Percentiles rank a stretch among this genome's conserved stretches.
These are phyloP conservation scores for Penicillium sp. DNA, from an alignment of 2,329 filamentous ascomycete genomes.

Conservation along the genomic window DNA sequence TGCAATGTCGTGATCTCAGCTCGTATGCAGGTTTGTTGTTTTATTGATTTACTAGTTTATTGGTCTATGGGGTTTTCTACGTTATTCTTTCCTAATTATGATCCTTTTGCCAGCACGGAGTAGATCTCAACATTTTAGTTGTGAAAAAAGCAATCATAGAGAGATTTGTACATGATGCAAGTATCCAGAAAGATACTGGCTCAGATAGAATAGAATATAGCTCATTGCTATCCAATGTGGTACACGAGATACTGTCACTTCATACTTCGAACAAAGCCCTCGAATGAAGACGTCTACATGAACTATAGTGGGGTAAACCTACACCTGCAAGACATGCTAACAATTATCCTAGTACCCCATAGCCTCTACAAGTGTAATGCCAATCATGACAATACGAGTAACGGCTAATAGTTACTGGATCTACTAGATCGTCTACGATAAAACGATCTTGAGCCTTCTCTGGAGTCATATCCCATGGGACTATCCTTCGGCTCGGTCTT, in stretches of 20 bases:
- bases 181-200: conserved; percentile 1
- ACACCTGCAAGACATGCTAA: conserved; percentile 17
- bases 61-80: neutral
- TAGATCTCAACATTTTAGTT: neutral
- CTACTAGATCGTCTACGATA: neutral
- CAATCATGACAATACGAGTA: neutral
- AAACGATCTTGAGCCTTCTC: neutral
- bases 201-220: neutral
- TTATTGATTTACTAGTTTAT: neutral
- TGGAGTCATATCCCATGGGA: no score
- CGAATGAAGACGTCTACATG: neutral
- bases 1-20: neutral
- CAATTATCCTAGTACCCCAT: neutral
- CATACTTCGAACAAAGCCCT: neutral
- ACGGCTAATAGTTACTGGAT: neutral
- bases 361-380: neutral
- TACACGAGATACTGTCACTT: neutral
- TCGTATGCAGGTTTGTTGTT: neutral
- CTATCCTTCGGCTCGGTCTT: neutral
- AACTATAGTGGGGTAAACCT: neutral
- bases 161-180: neutral
- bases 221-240: neutral
- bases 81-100: neutral
- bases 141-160: conserved; percentile 4
- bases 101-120: neutral